Evolutionary conservation across 805 yeast species (phyloP), one percentile per base, ranked within the genome.

Genomic region (Clavispora santaluciae): DNA sequence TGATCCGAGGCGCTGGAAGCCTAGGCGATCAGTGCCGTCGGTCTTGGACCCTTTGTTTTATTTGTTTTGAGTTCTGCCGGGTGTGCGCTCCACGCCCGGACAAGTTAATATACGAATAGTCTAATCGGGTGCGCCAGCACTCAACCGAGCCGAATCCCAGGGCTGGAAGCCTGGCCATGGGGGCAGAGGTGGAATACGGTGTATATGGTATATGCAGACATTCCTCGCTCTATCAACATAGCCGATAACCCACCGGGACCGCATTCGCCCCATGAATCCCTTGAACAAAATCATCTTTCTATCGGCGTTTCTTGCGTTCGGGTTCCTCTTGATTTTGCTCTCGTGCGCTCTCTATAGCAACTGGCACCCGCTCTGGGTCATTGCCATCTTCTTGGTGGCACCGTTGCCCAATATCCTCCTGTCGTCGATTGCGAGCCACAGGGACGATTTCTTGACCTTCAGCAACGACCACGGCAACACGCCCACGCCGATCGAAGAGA

Each of bases 311-410:
- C 55, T 70, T 26, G 75, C 75, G 7, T 60, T 70, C 15, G 75
- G 75, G 23, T 70, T 70, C 49, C 56, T 70, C 22, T 54, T 70
- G 30, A 70, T 70, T 33, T 51, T 70, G 30, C 60, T 70, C 43
- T 67, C 73, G 39, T 70, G 75, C 52, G 75, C 75, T 25, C 59
- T 70, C 39, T 70, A 60, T 56, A 61, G 62, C 46, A 70, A 68
- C 48, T 70, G 68, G 61, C 53, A 35, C 24, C 54, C 54, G 35
- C 54, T 50, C 7, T 50, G 73, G 73, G 75, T 69, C 22, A 68
- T 70, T 24, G 50, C 60, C 35, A 64, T 69, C 39, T 70, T 68
- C 50, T 61, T 70, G 40, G 40, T 67, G 36, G 75, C 75, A 5
- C 75, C 75, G 12, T 60, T 70, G 46, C 75, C 75, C 33, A 70